A percentile compares a stretch with the other conserved stretches of the same genome.
These are phyloP conservation scores for Darksidea phi DNA, from an alignment of 495 filamentous ascomycete genomes.

Conservation along the genomic window DNA sequence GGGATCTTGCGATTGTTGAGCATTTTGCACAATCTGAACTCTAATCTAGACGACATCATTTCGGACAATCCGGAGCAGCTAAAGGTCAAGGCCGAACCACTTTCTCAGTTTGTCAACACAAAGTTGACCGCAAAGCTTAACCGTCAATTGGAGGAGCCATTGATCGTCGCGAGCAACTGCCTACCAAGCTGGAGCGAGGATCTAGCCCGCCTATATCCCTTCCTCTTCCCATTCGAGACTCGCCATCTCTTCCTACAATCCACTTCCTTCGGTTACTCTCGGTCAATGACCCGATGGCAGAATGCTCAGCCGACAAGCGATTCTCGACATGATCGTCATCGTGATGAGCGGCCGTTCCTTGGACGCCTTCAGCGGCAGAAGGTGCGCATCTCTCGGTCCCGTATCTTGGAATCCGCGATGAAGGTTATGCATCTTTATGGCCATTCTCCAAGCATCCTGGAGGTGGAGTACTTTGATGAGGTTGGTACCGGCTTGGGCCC, in stretches of 20 bases:
- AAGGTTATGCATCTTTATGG: conserved; percentile 99
- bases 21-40: conserved; percentile 89
- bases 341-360: conserved; percentile 89
- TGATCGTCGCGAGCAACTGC: conserved; percentile 97
- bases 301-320: conserved; percentile 82
- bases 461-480: conserved; percentile 99
- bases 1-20: conserved; percentile 86
- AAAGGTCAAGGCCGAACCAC: conserved; percentile 74
- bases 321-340: conserved; percentile 71
- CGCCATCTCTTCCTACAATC: conserved; percentile 96
- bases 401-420: conserved; percentile 92
- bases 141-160: conserved; percentile 92
- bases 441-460: conserved; percentile 87
- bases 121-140: conserved; percentile 99
- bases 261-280: conserved; percentile 95
- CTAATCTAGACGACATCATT: conserved; percentile 93
- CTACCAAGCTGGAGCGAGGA: conserved; percentile 97
- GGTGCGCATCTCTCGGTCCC: conserved; percentile 87
- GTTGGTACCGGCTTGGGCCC: conserved; percentile 95
- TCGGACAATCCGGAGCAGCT: conserved; percentile 75
- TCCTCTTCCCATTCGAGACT: conserved; percentile 99
- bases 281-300: conserved; percentile 97
- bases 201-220: conserved; percentile 90
- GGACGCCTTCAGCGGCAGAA: conserved; percentile 94
- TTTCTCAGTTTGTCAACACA: conserved; percentile 97